Evolutionary conservation across 441 rosid species (phyloP).

Genomic region (Populus hybrid): DNA sequence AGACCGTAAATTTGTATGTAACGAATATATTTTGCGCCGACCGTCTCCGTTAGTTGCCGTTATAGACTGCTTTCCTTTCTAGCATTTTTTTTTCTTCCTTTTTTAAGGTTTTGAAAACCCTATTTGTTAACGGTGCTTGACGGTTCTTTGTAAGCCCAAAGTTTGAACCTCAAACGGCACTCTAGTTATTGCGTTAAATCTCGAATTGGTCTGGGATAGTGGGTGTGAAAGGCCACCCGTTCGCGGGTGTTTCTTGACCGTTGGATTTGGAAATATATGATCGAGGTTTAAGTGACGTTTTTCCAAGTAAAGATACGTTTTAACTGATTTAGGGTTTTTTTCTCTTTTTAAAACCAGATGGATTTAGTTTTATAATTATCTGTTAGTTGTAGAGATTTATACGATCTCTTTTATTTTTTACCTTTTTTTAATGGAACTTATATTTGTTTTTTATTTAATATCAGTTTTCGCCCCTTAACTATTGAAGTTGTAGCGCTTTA

Average conservation of each 20-base stretch:
- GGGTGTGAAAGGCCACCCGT: neutral
- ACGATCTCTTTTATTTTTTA: neutral
- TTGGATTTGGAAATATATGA: constrained; percentile 30
- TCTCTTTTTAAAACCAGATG: no score
- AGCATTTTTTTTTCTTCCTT: neutral
- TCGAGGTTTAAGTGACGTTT: constrained; percentile 10
- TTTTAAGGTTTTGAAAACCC: neutral
- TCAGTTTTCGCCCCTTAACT: no score
- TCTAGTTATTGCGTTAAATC: constrained; percentile 24
- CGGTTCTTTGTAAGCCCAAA: constrained; percentile 33
- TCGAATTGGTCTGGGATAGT: constrained; percentile 17
- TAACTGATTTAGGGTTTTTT: constrained; percentile 3
- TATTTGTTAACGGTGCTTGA: constrained; percentile 35
- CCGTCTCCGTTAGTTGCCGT: constrained; percentile 73
- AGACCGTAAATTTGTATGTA: constrained; percentile 35
- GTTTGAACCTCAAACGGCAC: constrained; percentile 94
- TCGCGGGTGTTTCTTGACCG: constrained; percentile 38
- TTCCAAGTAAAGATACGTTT: constrained; percentile 1
- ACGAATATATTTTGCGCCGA: constrained; percentile 71
- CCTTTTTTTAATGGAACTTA: neutral
- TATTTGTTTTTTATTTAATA: neutral
- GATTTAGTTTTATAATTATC: neutral
- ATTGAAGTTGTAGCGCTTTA: no score
- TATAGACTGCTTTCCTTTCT: neutral
- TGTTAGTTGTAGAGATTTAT: neutral